These are phyloP conservation scores for Punctularia strigosozonata DNA, from an alignment of 768 basidiomycete genomes.

Conservation along the genomic window DNA sequence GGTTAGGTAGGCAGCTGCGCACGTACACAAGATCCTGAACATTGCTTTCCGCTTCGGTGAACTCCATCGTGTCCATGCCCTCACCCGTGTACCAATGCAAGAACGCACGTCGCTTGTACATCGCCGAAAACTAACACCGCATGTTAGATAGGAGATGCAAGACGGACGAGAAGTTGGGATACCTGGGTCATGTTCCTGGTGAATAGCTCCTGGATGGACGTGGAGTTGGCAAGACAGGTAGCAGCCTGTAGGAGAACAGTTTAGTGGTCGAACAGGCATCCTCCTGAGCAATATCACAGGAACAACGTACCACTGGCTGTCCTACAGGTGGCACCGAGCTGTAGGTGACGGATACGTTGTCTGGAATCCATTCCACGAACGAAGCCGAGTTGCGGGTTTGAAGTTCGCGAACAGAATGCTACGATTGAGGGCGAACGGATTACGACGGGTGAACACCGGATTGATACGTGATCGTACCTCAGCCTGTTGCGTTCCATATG, in stretches of 20 bases:
- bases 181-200: conserved; percentile 58
- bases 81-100: conserved; percentile 88
- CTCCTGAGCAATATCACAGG: not conserved
- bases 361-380: conserved; percentile 89
- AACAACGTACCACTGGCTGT: conserved; percentile 43
- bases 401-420: conserved; percentile 63
- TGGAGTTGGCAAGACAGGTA: conserved; percentile 66
- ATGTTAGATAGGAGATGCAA: conserved; percentile 3
- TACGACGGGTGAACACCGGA: conserved; percentile 1
- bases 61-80: conserved; percentile 84
- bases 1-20: not conserved
- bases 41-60: conserved; percentile 83
- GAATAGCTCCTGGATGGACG: conserved; percentile 79
- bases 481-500: no score
- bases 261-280: conserved; percentile 8
- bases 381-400: conserved; percentile 63
- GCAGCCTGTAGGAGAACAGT: conserved; percentile 52
- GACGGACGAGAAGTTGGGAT: conserved; percentile 6
- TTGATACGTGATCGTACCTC: conserved; percentile 13
- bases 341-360: conserved; percentile 77
- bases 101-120: conserved; percentile 82
- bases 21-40: conserved; percentile 69
- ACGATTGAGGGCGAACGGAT: conserved; percentile 6
- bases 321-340: conserved; percentile 80
- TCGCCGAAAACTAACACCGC: conserved; percentile 46